Evolutionary conservation across 768 basidiomycete genomes (phyloP).

Genomic region (Leccinum aurantiacum): DNA sequence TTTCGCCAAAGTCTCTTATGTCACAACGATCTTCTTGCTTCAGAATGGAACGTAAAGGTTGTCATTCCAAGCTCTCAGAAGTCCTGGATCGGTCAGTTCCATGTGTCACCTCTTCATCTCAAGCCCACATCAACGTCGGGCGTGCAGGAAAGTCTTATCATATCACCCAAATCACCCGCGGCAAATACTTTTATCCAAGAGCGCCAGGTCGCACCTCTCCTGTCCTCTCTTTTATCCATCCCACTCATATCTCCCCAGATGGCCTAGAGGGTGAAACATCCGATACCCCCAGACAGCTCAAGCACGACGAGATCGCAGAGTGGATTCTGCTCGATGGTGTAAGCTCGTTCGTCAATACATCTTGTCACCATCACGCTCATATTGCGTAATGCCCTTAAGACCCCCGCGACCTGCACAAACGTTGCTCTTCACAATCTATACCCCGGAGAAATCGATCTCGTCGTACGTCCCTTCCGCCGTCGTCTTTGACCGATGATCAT

Average conservation of each 20-base stretch:
- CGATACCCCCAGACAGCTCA: constrained; percentile 58
- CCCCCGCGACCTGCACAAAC: constrained; percentile 90
- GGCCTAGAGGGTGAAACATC: constrained; percentile 74
- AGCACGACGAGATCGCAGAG: constrained; percentile 76
- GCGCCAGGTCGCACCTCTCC: constrained; percentile 41
- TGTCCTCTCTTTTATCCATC: background rate
- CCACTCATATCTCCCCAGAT: constrained; percentile 16
- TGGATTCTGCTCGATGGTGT: constrained; percentile 92
- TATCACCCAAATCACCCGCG: constrained; percentile 68
- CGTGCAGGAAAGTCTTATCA: constrained; percentile 74
- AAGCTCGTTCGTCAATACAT: constrained; percentile 25
- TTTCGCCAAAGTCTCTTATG: constrained; percentile 12
- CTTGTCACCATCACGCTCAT: constrained; percentile 8
- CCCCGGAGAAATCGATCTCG: constrained; percentile 83
- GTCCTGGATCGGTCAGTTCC: constrained; percentile 76
- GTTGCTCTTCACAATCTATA: constrained; percentile 89
- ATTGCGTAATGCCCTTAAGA: constrained; percentile 42
- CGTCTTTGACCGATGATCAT: background rate
- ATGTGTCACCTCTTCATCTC: background rate
- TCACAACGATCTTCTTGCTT: background rate
- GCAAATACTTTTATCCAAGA: constrained; percentile 75
- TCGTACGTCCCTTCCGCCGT: constrained; percentile 47
- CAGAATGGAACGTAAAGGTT: constrained; percentile 80
- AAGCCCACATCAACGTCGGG: background rate
- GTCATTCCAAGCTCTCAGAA: constrained; percentile 80